Evolutionary conservation across 257 asterid genomes (phyloP).

Genomic region (Solanum medicagineum): DNA sequence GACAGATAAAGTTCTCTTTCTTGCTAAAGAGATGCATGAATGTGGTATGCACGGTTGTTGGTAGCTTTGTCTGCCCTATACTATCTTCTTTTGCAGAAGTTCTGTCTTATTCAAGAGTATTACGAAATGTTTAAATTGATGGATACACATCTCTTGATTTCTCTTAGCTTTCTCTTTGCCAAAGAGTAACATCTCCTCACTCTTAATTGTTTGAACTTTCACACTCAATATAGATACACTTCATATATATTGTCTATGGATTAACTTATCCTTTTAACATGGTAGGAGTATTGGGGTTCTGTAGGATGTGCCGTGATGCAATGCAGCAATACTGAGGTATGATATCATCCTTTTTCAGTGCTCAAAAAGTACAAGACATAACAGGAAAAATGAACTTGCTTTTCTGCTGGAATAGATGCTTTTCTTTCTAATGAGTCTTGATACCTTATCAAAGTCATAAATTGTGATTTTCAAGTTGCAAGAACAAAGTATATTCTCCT

Average conservation of each 20-base stretch:
- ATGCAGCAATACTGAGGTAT: conserved; percentile 97
- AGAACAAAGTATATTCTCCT: not conserved
- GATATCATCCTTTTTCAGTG: not conserved
- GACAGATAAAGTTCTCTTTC: not conserved
- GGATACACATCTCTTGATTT: not conserved
- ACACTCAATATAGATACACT: not conserved
- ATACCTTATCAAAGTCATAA: not conserved
- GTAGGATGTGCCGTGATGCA: conserved; percentile 98
- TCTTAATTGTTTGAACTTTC: not conserved
- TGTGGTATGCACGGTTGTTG: not conserved
- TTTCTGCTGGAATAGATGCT: not conserved
- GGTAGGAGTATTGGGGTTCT: conserved; percentile 97
- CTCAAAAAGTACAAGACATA: not conserved
- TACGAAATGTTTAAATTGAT: not conserved
- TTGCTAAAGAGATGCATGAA: not conserved
- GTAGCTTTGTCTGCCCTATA: not conserved
- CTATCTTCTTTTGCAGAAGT: not conserved
- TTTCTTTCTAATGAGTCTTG: not conserved
- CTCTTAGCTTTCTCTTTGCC: not conserved
- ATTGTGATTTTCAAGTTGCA: not conserved
- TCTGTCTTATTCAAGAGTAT: not conserved
- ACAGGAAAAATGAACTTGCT: not conserved
- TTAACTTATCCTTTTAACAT: not conserved
- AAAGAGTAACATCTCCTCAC: not conserved
- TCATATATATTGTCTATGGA: not conserved